These are phyloP conservation scores for Aphanomyces stellatus DNA, from an alignment of 352 stramenopile genomes.

Conservation along the genomic window DNA sequence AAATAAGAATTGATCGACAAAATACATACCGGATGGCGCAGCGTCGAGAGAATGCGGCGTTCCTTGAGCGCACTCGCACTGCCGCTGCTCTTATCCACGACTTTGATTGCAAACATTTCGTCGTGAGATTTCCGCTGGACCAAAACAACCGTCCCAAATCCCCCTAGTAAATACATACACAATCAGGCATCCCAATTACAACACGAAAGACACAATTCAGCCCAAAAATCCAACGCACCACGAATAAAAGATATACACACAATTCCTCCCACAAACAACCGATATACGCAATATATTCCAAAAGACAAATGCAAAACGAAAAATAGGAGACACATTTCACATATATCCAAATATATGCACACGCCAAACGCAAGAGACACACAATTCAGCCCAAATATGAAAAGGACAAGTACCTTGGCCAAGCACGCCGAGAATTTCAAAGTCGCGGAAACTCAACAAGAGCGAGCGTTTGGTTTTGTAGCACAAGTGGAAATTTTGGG, in stretches of 20 bases:
- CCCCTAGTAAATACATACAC: slow-evolving; percentile 7
- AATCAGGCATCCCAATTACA: too few species aligned
- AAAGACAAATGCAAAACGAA: too few species aligned
- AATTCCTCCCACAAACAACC: too few species aligned
- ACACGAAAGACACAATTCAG: too few species aligned
- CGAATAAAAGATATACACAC: too few species aligned
- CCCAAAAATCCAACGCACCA: too few species aligned
- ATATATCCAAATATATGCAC: too few species aligned
- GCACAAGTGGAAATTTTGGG: slow-evolving; percentile 74
- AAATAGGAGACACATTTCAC: too few species aligned
- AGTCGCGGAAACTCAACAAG: slow-evolving; percentile 57
- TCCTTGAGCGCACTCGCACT: slow-evolving; percentile 22
- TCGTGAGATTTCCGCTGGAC: slow-evolving; percentile 13
- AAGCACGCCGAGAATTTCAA: slow-evolving; percentile 17
- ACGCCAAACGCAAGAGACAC: not conserved
- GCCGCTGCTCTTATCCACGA: slow-evolving; percentile 20
- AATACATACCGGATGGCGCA: slow-evolving; percentile 21
- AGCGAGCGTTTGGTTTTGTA: slow-evolving; percentile 75
- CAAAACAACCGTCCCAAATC: slow-evolving; percentile 17
- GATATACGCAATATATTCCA: too few species aligned
- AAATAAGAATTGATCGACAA: not conserved
- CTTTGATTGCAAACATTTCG: slow-evolving; percentile 23
- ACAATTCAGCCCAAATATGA: not conserved
- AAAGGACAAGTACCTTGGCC: slow-evolving; percentile 11
- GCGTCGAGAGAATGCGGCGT: slow-evolving; percentile 20